A percentile compares a stretch with the other conserved stretches of the same genome.
Evolutionary conservation across 2,329 filamentous ascomycete species (phyloP).

Genomic region (Aspergillus versicolor): DNA sequence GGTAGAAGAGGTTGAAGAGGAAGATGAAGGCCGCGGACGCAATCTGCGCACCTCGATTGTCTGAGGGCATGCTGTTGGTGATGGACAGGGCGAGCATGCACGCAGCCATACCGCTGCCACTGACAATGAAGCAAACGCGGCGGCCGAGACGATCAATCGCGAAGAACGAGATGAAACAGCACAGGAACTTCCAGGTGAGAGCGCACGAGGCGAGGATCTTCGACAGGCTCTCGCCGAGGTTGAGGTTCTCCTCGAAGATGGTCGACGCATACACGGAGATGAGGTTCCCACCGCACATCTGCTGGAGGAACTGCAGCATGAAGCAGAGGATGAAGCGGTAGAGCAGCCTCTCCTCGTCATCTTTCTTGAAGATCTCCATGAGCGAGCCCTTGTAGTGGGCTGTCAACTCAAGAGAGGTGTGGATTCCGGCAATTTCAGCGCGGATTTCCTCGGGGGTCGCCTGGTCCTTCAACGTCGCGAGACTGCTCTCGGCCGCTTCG

Average conservation of each 20-base stretch:
- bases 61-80: conserved; percentile 31
- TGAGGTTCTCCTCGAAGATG: conserved; percentile 18
- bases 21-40: conserved; percentile 46
- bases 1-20: conserved; percentile 62
- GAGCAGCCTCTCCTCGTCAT: conserved; percentile 21
- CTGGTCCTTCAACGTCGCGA: conserved; percentile 17
- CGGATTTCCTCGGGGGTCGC: conserved; percentile 12
- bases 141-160: conserved; percentile 45
- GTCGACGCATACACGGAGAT: conserved; percentile 43
- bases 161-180: conserved; percentile 36
- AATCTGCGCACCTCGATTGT: conserved; percentile 14
- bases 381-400: conserved; percentile 13
- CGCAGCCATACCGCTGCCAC: conserved; percentile 52
- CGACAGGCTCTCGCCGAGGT: conserved; percentile 15
- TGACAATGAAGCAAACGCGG: conserved; percentile 53
- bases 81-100: conserved; percentile 57
- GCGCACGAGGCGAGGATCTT: conserved; percentile 48
- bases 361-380: conserved; percentile 17
- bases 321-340: conserved; percentile 19
- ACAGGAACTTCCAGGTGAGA: conserved; percentile 38
- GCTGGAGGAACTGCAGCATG: conserved; percentile 45
- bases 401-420: conserved; percentile 19
- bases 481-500: conserved; percentile 15
- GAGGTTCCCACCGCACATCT: conserved; percentile 34
- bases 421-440: conserved; percentile 20